A percentile compares a stretch with the other conserved stretches of the same genome.
Evolutionary conservation across 345 rosid genomes (phyloP).

Genomic region (Cardamine resedifolia): DNA sequence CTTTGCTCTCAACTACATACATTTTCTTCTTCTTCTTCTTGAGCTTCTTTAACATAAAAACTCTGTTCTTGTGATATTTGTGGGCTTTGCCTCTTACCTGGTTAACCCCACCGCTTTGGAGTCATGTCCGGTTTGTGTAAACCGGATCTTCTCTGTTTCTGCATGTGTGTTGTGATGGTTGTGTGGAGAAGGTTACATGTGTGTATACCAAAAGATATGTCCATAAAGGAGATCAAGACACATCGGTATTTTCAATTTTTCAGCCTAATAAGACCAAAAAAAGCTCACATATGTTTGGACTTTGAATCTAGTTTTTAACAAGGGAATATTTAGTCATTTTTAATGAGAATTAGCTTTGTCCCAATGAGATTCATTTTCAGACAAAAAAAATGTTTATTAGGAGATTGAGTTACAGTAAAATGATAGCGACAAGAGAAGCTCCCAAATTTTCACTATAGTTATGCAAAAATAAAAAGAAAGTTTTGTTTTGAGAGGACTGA

Average conservation of each 20-base stretch:
- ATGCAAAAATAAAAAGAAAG: not conserved
- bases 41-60: not conserved
- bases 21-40: slow-evolving; percentile 35
- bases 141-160: slow-evolving; percentile 12
- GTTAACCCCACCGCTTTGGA: slow-evolving; percentile 26
- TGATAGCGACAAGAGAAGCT: not conserved
- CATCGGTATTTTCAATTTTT: not conserved
- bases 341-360: not conserved
- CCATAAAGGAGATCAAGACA: slow-evolving; percentile 6
- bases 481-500: not conserved
- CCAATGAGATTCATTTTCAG: not conserved
- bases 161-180: slow-evolving; percentile 19
- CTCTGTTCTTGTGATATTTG: not conserved
- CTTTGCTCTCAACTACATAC: slow-evolving; percentile 83
- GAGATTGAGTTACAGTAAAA: not conserved
- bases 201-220: slow-evolving; percentile 15
- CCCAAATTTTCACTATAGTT: slow-evolving; percentile 1
- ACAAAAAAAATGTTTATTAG: not conserved
- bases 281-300: slow-evolving; percentile 19
- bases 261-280: slow-evolving; percentile 31
- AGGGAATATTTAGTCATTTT: not conserved
- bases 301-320: not conserved
- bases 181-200: slow-evolving; percentile 25
- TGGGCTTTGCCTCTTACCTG: slow-evolving; percentile 19
- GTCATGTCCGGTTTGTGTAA: not conserved